Evolutionary conservation across 225 moss, liverwort and hornwort genomes (phyloP), one percentile per base, ranked within the genome.

Genomic region (Pseudoscleropodium purum): DNA sequence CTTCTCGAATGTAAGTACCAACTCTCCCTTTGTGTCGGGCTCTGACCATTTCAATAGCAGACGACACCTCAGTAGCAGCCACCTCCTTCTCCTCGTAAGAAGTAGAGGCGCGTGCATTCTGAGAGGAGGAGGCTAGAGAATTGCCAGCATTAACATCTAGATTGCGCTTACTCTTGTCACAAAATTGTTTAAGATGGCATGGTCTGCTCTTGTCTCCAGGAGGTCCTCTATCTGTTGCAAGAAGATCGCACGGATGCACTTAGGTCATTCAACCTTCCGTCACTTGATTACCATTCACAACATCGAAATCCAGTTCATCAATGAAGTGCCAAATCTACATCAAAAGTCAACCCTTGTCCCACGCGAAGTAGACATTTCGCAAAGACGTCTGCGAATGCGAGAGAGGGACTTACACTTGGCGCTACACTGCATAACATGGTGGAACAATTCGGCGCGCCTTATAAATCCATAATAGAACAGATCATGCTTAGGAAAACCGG

Each of bases 1-100:
- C 97, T 89, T 96, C 97, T 88, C 97, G 94, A 70, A 95, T 91
- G 87, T 95, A 99, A 18, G 95, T 97, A 60, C 99, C 99, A 66
- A 97, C 99, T 87, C 97, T 90, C 59, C 97, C 99, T 86, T 94
- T 99, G 75, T 99, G 94, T 36, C 94, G 96, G 9, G 96, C 95
- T 90, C 86, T 91, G 85, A 90, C 88, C 88, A 91, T 90, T 84
- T 92, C 90, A 67, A 93, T 83, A 66, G 83, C 69, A 56, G 66
- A 60, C 14, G 69, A 84, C 84, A 90, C 89, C 85, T 92, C 89
- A 73, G 90, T 90, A 75, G 84, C 85, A 66, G 87, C 75, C 59
- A 91, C 92, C 57, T 93, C 91, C 69, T 94, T 89, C 25, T 81
- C 93, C 61, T 93, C 93, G 34, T 93, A 95, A 45, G 90, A 91